These are phyloP conservation scores for Paraphoma chrysanthemicola DNA, from an alignment of 2,329 filamentous ascomycete species.

Conservation along the genomic window DNA sequence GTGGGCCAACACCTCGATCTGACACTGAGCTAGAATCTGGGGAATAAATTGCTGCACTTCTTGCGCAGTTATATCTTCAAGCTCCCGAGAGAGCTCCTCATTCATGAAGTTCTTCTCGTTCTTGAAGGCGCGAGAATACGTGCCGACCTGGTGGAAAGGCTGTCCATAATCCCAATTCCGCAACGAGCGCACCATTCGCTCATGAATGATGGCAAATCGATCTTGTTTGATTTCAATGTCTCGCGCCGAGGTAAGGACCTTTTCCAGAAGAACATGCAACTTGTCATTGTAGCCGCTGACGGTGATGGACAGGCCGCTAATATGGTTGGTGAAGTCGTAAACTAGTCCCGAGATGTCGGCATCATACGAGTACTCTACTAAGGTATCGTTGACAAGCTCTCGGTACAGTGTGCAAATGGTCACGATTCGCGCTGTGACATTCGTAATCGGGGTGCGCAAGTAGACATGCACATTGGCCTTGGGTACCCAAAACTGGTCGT, in stretches of 20 bases:
- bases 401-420: conserved; percentile 83
- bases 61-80: conserved; percentile 75
- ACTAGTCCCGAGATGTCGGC: conserved; percentile 89
- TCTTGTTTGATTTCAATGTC: conserved; percentile 86
- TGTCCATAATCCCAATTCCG: conserved; percentile 89
- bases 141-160: conserved; percentile 86
- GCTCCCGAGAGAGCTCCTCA: conserved; percentile 78
- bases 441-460: conserved; percentile 79
- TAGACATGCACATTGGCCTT: conserved; percentile 88
- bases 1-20: conserved; percentile 87
- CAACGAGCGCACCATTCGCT: conserved; percentile 76
- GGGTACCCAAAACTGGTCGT: conserved; percentile 97
- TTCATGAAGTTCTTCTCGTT: conserved; percentile 79
- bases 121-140: conserved; percentile 81
- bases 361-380: conserved; percentile 95
- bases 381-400: conserved; percentile 83
- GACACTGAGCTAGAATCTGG: conserved; percentile 80
- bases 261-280: conserved; percentile 86
- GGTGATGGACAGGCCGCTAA: conserved; percentile 76
- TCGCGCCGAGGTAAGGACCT: conserved; percentile 82
- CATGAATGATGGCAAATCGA: conserved; percentile 89
- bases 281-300: conserved; percentile 97
- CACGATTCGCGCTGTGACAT: conserved; percentile 76
- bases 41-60: conserved; percentile 80
- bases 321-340: conserved; percentile 78